Conservation (phyloP, 2,329 filamentous ascomycete species). For the Cephalotrichum gorgonifer region DNA sequence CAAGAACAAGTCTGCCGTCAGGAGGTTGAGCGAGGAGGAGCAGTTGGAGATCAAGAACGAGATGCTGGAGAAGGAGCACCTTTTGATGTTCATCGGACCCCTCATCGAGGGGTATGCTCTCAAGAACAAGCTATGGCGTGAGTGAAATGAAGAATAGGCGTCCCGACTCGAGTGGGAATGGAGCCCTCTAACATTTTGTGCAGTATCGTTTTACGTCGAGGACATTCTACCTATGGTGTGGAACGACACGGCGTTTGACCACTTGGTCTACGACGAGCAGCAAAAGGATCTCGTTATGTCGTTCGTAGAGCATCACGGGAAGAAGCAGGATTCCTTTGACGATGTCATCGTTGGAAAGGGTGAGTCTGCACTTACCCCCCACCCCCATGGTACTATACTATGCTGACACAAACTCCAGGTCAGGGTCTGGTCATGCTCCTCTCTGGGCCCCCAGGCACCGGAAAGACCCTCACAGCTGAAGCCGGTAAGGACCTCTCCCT, state of each 20-base stretch:
- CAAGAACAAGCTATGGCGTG: slow-evolving; percentile 34
- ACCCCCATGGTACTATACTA: background rate
- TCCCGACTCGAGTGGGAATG: background rate
- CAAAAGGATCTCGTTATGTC: slow-evolving; percentile 36
- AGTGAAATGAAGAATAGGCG: slow-evolving; percentile 21
- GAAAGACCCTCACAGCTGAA: slow-evolving; percentile 82
- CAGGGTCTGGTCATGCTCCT: slow-evolving; percentile 34
- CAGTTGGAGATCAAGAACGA: slow-evolving; percentile 25
- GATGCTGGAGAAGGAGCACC: slow-evolving; percentile 25
- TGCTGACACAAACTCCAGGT: slow-evolving; percentile 9
- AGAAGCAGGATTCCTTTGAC: slow-evolving; percentile 14
- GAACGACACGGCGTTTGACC: slow-evolving; percentile 33
- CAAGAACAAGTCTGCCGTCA: slow-evolving; percentile 8
- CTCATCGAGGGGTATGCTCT: slow-evolving; percentile 32
- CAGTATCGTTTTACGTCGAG: slow-evolving; percentile 25
- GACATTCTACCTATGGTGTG: slow-evolving; percentile 29
- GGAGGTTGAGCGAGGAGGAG: slow-evolving; percentile 20
- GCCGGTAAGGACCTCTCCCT: slow-evolving; percentile 16
- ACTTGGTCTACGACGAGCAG: slow-evolving; percentile 34
- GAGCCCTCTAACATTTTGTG: background rate
- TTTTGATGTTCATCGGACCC: slow-evolving; percentile 30
- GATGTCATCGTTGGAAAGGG: slow-evolving; percentile 32
- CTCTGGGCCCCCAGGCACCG: slow-evolving; percentile 68
- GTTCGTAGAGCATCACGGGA: slow-evolving; percentile 33
- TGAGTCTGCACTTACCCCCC: background rate